Conservation (phyloP, 495 filamentous ascomycete species). For the Cladorrhinum samala region DNA sequence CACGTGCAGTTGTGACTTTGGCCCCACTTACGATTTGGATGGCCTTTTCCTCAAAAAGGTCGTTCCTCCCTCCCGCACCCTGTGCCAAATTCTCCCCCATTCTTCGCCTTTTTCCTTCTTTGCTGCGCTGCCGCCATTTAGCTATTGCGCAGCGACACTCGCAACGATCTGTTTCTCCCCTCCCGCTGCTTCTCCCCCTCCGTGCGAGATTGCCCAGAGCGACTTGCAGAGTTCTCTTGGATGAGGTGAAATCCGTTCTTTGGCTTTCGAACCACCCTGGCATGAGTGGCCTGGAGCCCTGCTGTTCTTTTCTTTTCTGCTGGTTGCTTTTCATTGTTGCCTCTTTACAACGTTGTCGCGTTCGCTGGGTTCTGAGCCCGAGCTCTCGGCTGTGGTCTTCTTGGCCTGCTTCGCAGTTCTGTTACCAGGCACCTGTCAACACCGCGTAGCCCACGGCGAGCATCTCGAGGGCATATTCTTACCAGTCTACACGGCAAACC, state of each 20-base stretch:
- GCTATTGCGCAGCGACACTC: not conserved
- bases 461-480: not conserved
- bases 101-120: constrained; percentile 3
- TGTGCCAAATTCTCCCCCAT: constrained; percentile 9
- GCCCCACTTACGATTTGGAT: constrained; percentile 12
- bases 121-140: not conserved
- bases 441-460: not conserved
- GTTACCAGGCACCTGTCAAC: not conserved
- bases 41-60: constrained; percentile 27
- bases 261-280: not conserved
- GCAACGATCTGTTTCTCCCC: not conserved
- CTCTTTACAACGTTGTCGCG: constrained; percentile 1
- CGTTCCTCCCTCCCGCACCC: constrained; percentile 15
- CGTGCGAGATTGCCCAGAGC: too few species aligned
- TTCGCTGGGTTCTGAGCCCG: not conserved
- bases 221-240: too few species aligned
- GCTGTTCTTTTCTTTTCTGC: not conserved
- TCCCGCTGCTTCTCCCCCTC: not conserved
- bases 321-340: not conserved
- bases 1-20: constrained; percentile 2
- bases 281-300: not conserved
- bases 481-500: not conserved
- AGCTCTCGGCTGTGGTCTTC: not conserved
- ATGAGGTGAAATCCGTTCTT: constrained; percentile 2
- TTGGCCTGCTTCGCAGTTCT: not conserved